Conservation (phyloP, 495 filamentous ascomycete genomes). For the Hypoxylon fuscum region DNA sequence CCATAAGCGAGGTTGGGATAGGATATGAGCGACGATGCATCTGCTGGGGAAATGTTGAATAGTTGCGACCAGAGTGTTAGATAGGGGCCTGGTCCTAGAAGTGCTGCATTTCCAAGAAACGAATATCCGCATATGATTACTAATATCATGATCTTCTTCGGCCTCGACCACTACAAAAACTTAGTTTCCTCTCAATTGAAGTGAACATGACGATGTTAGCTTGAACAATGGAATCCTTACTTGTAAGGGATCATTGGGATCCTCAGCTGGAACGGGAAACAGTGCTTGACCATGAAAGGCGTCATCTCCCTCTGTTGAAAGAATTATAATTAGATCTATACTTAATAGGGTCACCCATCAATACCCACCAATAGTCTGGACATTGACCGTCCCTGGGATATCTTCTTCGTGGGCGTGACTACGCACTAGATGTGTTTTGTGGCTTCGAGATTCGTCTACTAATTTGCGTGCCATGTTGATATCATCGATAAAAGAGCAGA, state of each 20-base stretch:
- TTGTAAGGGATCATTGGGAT: conserved; percentile 68
- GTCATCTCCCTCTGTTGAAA: conserved; percentile 61
- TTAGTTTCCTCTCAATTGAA: conserved; percentile 3
- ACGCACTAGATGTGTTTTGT: conserved; percentile 24
- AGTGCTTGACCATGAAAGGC: conserved; percentile 67
- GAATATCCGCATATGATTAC: conserved; percentile 62
- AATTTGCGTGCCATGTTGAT: conserved; percentile 15
- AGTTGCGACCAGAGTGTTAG: conserved; percentile 61
- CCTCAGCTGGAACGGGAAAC: conserved; percentile 66
- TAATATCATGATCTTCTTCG: conserved; percentile 66
- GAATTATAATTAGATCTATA: background rate
- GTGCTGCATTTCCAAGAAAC: conserved; percentile 65
- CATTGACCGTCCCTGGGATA: conserved; percentile 66
- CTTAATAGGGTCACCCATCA: background rate
- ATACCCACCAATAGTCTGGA: conserved; percentile 50
- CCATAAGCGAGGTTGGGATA: conserved; percentile 69
- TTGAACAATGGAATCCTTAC: conserved; percentile 29
- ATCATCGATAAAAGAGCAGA: background rate
- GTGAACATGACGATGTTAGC: background rate
- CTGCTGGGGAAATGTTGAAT: conserved; percentile 59
- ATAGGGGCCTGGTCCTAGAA: conserved; percentile 65
- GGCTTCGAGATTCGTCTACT: background rate
- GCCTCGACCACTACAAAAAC: conserved; percentile 57
- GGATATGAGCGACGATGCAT: conserved; percentile 63
- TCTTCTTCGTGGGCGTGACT: conserved; percentile 68